These are phyloP conservation scores for Penicillium corylophilum DNA, from an alignment of 2,329 filamentous ascomycete species.

Conservation along the genomic window DNA sequence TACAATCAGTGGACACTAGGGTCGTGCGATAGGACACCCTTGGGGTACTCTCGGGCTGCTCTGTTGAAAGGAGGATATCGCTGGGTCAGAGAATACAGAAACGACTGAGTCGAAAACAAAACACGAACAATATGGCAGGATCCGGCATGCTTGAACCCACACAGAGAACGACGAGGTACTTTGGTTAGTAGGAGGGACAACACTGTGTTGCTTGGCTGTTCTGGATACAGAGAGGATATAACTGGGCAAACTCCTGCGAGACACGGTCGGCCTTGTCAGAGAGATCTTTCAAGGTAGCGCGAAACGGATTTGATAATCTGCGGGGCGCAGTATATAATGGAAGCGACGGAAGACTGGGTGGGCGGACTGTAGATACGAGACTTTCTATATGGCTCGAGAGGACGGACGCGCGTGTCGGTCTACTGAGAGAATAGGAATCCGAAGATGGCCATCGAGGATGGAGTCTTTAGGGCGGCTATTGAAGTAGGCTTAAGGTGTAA, in stretches of 20 bases:
- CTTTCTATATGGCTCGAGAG: slow-evolving; percentile 3
- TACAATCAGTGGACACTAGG: slow-evolving; percentile 9
- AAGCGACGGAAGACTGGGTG: slow-evolving; percentile 1
- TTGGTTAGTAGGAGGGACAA: slow-evolving; percentile 1
- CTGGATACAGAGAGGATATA: background rate
- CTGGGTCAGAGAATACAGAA: too few species aligned
- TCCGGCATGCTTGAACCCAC: slow-evolving; percentile 1
- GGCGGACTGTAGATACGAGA: background rate
- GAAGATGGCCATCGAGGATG: slow-evolving; percentile 6
- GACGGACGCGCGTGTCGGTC: slow-evolving; percentile 1
- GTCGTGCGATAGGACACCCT: slow-evolving; percentile 8
- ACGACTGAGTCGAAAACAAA: too few species aligned
- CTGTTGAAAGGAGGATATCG: slow-evolving; percentile 3
- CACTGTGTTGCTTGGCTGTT: slow-evolving; percentile 2
- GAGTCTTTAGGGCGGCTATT: slow-evolving; percentile 4
- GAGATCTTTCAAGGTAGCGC: background rate
- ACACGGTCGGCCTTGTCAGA: background rate
- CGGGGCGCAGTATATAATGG: background rate
- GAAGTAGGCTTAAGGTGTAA: slow-evolving; percentile 6
- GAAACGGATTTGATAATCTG: background rate
- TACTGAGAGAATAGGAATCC: slow-evolving; percentile 2
- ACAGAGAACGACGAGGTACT: slow-evolving; percentile 2
- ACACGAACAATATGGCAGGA: slow-evolving; percentile 2
- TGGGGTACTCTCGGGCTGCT: slow-evolving; percentile 6
- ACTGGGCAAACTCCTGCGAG: background rate